Conservation (phyloP, 192 early-diverging fungal species). For the Mycoemilia scoparia region DNA sequence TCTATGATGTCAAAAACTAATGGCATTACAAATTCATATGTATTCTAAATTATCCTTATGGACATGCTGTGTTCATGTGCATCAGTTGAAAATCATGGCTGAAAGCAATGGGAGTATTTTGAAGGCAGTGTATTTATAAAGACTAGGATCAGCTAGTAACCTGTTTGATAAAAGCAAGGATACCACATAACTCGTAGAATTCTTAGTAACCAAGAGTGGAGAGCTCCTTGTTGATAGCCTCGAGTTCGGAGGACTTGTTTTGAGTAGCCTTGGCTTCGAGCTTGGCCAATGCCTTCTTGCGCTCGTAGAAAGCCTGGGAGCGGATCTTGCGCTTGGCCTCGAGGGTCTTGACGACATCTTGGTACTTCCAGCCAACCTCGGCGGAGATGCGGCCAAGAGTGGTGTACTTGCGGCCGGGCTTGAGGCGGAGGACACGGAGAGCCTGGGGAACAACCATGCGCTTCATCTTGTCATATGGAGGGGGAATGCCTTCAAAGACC, state of each 20-base stretch:
- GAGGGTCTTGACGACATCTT: conserved; percentile 85
- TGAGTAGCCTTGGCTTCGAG: conserved; percentile 37
- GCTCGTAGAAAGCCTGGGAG: conserved; percentile 80
- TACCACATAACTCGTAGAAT: too few relatives aligned
- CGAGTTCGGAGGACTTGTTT: conserved; percentile 34
- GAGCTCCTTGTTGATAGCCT: conserved; percentile 36
- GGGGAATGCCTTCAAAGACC: conserved; percentile 97
- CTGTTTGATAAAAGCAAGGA: too few relatives aligned
- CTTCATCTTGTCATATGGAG: conserved; percentile 94
- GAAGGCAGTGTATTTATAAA: too few relatives aligned
- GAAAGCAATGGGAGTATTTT: too few relatives aligned
- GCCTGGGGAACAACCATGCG: conserved; percentile 94
- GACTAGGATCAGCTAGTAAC: too few relatives aligned
- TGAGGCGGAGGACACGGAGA: conserved; percentile 88
- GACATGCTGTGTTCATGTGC: too few relatives aligned
- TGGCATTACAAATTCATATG: too few relatives aligned
- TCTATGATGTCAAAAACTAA: too few relatives aligned
- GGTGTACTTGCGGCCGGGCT: conserved; percentile 97
- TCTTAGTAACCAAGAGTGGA: conserved; percentile 37
- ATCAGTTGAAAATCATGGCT: too few relatives aligned
- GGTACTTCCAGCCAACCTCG: conserved; percentile 99
- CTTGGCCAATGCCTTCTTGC: conserved; percentile 62
- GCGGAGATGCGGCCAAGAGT: conserved; percentile 77
- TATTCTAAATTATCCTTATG: too few relatives aligned
- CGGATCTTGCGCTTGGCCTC: conserved; percentile 99